phyloP scores from a whole-genome alignment of 306 rosid species.

The Prunus armeniaca region DNA sequence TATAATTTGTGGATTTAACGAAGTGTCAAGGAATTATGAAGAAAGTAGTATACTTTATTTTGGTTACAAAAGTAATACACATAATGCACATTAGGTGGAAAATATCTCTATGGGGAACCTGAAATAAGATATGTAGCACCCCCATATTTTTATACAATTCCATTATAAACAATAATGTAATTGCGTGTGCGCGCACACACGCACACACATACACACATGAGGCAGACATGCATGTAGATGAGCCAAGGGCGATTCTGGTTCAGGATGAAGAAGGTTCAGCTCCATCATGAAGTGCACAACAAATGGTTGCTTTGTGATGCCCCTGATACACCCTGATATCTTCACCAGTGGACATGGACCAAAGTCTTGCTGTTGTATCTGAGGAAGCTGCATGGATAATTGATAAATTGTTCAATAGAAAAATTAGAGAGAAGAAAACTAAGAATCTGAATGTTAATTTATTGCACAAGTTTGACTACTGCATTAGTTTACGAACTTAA shows the following conservation, averaged over 20 bases:
- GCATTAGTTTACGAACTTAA: neutral
- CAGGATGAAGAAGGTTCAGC: conserved; percentile 72
- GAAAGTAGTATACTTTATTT: neutral
- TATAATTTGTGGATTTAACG: neutral
- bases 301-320: conserved; percentile 91
- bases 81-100: neutral
- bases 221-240: neutral
- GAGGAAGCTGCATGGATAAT: conserved; percentile 70
- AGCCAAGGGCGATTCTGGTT: conserved; percentile 5
- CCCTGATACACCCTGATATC: conserved; percentile 86
- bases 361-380: conserved; percentile 91
- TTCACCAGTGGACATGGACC: conserved; percentile 87
- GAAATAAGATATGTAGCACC: neutral
- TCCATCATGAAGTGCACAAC: conserved; percentile 96
- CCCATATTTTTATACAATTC: neutral
- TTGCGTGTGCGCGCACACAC: neutral
- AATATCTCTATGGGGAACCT: neutral
- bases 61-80: neutral
- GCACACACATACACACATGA: neutral
- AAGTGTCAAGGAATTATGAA: neutral
- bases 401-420: neutral
- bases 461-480: neutral
- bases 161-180: neutral
- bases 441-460: neutral
- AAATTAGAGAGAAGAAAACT: neutral